Conservation (phyloP, 2,329 filamentous ascomycete species). For the Teratosphaeria epicoccoides region DNA sequence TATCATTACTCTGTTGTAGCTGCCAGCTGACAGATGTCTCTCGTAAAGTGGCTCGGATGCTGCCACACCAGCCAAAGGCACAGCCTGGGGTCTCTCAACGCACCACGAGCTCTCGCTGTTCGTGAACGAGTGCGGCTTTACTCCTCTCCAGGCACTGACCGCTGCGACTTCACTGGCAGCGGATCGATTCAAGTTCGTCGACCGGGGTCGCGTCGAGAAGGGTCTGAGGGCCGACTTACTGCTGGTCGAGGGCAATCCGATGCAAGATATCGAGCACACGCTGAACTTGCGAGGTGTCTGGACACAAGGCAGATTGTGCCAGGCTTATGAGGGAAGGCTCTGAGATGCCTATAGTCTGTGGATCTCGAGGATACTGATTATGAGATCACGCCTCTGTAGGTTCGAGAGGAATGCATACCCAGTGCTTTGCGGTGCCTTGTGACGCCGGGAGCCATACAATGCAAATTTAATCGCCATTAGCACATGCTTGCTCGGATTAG, state of each 20-base stretch:
- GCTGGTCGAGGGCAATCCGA: conserved; percentile 35
- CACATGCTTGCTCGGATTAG: too few relatives aligned
- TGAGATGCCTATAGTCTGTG: background rate
- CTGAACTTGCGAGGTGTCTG: conserved; percentile 35
- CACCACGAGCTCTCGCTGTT: conserved; percentile 35
- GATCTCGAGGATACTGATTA: too few relatives aligned
- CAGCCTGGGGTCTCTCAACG: conserved; percentile 32
- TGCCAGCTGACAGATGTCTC: background rate
- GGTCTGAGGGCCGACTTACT: conserved; percentile 34
- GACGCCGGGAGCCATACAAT: too few relatives aligned
- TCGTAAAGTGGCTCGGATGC: conserved; percentile 31
- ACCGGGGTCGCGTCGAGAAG: conserved; percentile 31
- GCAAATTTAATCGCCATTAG: too few relatives aligned
- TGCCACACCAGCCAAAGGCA: conserved; percentile 34
- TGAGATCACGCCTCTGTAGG: too few relatives aligned
- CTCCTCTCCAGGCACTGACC: conserved; percentile 31
- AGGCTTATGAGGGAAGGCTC: conserved; percentile 4
- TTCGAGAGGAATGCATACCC: too few relatives aligned
- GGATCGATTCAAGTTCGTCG: conserved; percentile 30
- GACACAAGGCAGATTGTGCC: conserved; percentile 27
- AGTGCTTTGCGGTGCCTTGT: too few relatives aligned
- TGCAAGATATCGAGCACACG: conserved; percentile 31
- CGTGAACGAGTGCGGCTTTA: conserved; percentile 33
- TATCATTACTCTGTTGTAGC: background rate
- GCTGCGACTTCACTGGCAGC: conserved; percentile 33